Base-by-base conservation (phyloP, 1,284 basidiomycete genomes). In the Schizophyllum amplum region DNA sequence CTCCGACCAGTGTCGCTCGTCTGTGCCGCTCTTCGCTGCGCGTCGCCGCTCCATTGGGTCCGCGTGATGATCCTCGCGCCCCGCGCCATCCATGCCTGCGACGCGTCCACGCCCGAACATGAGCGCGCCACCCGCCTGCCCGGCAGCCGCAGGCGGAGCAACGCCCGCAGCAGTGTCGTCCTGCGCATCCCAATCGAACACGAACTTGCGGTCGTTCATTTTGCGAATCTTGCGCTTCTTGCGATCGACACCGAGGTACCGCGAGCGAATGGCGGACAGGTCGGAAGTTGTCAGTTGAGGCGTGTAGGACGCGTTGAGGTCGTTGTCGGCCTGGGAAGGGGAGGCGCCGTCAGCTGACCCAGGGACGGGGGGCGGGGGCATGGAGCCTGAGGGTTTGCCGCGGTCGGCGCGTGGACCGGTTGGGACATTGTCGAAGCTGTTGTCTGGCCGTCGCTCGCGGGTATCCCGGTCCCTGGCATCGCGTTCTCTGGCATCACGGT, bases 1-100 rank as follows among this genome's bases (percentile, higher is more conserved):
- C n/a, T 98, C 93, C 1, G 89, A 89, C 97, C 97, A 99, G 74
- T 98, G 97, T 61, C 94, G 80, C 67, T 96, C 94, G 67, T 97
- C 94, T 61, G 92, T 75, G 27, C 91, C 86, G 59, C 82, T 77
- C 76, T 90, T 88, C 57, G 84, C 81, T n/a, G 92, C 91, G 67
- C 83, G 84, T 57, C 92, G 77, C 58, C 90, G 76, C 69, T 94
- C 93, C 68, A 92, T 78, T 2, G 84, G 74, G 68, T 95, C 92
- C 20, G 87, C 88, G 52, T 55, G 59, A 56, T 78, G 76, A 27
- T 62, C 65, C 22, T 68, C 70, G n/a, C 70, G 73, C 57, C 66
- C 66, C 48, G 59, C 64, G 21, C n/a, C n/a, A n/a, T 93, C 92
- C 80, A 92, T 92, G 4, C 92, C 92, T 5, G 90, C 92, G 57